These are phyloP conservation scores for Daldinia eschscholtzii DNA, from an alignment of 2,329 filamentous ascomycete genomes.

Conservation along the genomic window DNA sequence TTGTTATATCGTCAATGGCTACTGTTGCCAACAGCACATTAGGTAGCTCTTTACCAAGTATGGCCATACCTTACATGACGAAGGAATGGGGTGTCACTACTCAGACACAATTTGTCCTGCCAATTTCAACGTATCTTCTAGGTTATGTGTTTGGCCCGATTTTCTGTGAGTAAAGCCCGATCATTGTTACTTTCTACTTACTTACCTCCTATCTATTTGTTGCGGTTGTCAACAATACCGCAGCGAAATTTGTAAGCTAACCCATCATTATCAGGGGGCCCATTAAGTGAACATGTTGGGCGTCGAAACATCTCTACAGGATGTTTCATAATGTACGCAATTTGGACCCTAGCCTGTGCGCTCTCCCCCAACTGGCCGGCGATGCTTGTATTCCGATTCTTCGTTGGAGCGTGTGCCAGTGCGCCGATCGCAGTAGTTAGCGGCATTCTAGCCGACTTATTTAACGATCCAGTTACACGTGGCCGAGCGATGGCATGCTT, in stretches of 20 bases:
- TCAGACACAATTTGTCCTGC: constrained; percentile 62
- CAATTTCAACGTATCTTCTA: constrained; percentile 73
- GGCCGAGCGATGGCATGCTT: constrained; percentile 73
- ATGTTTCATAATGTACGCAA: constrained; percentile 62
- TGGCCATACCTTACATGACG: constrained; percentile 70
- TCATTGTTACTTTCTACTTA: not conserved
- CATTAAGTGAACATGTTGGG: constrained; percentile 74
- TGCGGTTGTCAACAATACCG: constrained; percentile 50
- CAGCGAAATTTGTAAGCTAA: not conserved
- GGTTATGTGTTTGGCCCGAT: constrained; percentile 61
- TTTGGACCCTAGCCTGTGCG: constrained; percentile 69
- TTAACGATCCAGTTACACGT: constrained; percentile 65
- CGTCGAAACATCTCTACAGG: constrained; percentile 61
- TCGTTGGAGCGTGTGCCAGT: constrained; percentile 67
- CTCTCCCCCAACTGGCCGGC: constrained; percentile 65
- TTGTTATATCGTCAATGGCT: constrained; percentile 68
- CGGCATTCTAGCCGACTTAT: constrained; percentile 76
- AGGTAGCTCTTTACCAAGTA: constrained; percentile 73
- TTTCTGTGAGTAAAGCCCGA: constrained; percentile 46
- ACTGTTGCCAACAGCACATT: constrained; percentile 77
- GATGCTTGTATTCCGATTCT: constrained; percentile 67
- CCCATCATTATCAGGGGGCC: constrained; percentile 62
- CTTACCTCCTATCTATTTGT: not conserved
- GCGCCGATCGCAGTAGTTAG: constrained; percentile 72
- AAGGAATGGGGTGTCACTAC: constrained; percentile 68